Percentiles rank a stretch among this genome's conserved stretches.
Conservation (phyloP, 2,329 filamentous ascomycete species). For the Diaporthe amygdali region DNA sequence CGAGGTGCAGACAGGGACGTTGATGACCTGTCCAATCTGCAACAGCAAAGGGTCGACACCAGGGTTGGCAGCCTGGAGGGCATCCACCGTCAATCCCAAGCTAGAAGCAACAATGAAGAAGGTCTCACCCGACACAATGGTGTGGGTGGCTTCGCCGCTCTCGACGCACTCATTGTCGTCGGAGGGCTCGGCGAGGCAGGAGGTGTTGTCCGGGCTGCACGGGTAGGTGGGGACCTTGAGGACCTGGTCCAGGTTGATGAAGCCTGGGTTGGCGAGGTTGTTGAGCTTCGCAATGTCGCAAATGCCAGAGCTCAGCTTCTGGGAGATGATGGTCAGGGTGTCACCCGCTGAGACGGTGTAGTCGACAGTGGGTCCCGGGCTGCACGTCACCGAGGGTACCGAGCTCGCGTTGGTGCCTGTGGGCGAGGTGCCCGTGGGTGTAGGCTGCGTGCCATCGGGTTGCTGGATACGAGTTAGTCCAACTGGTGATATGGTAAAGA, state of each 20-base stretch:
- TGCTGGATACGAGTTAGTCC: not conserved
- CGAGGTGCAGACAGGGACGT: not conserved
- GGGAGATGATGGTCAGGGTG: constrained; percentile 6
- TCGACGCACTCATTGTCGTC: constrained; percentile 2
- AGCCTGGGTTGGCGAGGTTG: not conserved
- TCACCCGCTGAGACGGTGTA: not conserved
- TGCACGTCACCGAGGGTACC: not conserved
- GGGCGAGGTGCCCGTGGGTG: not conserved
- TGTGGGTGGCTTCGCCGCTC: not conserved
- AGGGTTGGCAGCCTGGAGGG: constrained; percentile 3
- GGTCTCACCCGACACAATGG: not conserved
- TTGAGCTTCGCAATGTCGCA: not conserved
- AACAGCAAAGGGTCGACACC: not conserved
- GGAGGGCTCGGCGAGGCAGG: not conserved
- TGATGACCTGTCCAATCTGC: not conserved
- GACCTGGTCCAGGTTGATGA: not conserved
- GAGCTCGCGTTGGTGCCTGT: not conserved
- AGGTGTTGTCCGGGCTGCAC: not conserved
- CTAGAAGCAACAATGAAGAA: not conserved
- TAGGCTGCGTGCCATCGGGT: not conserved
- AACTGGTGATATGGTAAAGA: not conserved
- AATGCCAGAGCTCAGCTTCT: constrained; percentile 4
- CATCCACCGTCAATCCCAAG: not conserved
- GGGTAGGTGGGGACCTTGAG: constrained; percentile 2
- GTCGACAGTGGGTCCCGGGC: not conserved